Evolutionary conservation across 2,329 filamentous ascomycete genomes (phyloP).

Genomic region (Talaromyces sp.): DNA sequence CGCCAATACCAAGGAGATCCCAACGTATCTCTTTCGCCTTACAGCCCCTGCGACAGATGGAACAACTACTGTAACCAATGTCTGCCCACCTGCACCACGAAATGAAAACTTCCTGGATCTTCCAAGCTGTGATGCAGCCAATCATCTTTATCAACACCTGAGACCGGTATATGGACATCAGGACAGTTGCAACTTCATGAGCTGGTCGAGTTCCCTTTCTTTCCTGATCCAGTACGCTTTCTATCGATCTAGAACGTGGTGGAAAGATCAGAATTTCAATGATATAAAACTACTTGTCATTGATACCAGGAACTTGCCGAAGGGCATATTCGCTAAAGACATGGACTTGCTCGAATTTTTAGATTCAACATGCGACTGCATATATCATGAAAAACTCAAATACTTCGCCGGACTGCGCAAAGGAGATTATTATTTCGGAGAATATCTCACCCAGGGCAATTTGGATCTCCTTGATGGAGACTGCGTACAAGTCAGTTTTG

Average conservation of each 20-base stretch:
- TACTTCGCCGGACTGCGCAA: neutral
- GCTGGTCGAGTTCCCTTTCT: neutral
- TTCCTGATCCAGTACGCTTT: neutral
- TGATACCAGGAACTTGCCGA: neutral
- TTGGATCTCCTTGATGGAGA: neutral
- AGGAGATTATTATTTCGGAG: neutral
- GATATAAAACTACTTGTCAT: neutral
- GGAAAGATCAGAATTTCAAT: neutral
- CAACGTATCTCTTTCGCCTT: constrained; percentile 3
- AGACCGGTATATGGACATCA: neutral
- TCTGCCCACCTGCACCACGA: neutral
- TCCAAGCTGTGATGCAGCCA: neutral
- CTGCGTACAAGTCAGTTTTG: neutral
- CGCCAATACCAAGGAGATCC: neutral
- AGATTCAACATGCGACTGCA: neutral
- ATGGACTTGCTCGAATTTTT: neutral
- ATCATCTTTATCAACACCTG: neutral
- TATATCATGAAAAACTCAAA: neutral
- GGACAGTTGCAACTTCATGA: neutral
- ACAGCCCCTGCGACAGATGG: neutral
- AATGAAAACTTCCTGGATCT: neutral
- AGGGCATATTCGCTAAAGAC: neutral
- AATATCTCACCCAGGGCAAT: neutral
- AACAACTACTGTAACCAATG: neutral
- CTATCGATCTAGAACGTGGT: neutral